A percentile compares a stretch with the other conserved stretches of the same genome.
These are phyloP conservation scores for Monosporascus sp. DNA, from an alignment of 2,329 filamentous ascomycete species.

Conservation along the genomic window DNA sequence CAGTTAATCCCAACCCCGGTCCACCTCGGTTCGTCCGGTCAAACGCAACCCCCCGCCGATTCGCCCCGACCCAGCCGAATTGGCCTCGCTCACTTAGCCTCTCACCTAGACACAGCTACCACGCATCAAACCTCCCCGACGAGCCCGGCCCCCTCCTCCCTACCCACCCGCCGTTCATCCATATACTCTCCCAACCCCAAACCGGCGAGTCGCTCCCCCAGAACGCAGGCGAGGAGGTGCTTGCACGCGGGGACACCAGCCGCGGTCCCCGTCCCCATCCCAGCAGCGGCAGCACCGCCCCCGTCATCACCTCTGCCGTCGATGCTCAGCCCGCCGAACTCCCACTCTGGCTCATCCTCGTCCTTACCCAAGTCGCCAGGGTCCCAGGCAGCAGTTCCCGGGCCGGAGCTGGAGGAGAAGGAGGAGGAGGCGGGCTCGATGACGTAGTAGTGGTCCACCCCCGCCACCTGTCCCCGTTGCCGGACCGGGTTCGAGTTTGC, in stretches of 20 bases:
- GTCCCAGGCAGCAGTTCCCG: no score
- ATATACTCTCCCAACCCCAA: conserved; percentile 51
- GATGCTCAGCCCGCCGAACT: conserved; percentile 27
- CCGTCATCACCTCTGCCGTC: conserved; percentile 26
- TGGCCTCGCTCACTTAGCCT: neutral
- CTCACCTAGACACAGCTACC: neutral
- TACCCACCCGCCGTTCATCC: conserved; percentile 46
- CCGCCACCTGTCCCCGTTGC: no score
- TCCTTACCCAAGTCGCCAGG: no score
- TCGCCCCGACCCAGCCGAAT: no score
- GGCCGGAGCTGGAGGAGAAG: no score
- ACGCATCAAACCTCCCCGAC: conserved; percentile 37
- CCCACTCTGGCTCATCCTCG: conserved; percentile 1
- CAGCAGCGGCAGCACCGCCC: conserved; percentile 4
- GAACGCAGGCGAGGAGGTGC: conserved; percentile 78
- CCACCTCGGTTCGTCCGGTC: neutral
- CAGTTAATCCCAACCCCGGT: no score
- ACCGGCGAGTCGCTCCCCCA: conserved; percentile 60
- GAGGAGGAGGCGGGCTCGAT: no score
- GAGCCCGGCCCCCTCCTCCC: conserved; percentile 70
- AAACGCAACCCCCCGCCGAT: neutral
- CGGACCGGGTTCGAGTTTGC: conserved; percentile 2
- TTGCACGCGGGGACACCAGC: conserved; percentile 64
- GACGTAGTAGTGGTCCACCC: no score
- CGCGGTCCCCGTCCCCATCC: conserved; percentile 8